A percentile compares a stretch with the other conserved stretches of the same genome.
Conservation (phyloP, 2,329 filamentous ascomycete species). For the Nemania sp. region DNA sequence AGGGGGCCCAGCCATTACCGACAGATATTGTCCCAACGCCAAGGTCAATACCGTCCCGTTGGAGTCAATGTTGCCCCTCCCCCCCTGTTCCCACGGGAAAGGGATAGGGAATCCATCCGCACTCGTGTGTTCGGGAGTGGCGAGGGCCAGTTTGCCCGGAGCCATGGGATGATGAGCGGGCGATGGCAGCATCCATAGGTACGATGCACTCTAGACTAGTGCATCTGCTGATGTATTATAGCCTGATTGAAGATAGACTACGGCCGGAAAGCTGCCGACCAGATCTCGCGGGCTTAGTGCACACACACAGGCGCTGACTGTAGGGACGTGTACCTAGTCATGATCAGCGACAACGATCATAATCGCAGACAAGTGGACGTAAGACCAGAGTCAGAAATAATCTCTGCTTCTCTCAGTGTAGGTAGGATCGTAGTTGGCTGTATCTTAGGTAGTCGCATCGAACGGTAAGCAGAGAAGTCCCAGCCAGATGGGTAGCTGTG, state of each 20-base stretch:
- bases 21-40: constrained; percentile 14
- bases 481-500: constrained; percentile 20
- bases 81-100: not conserved
- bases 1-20: constrained; percentile 9
- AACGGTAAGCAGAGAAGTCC: constrained; percentile 11
- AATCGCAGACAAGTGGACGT: too few species aligned
- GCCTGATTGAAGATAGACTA: not conserved
- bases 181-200: constrained; percentile 18
- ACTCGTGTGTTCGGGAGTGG: constrained; percentile 1
- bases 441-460: not conserved
- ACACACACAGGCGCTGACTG: constrained; percentile 7
- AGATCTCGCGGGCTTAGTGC: not conserved
- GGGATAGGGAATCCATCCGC: too few species aligned
- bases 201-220: constrained; percentile 11
- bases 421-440: not conserved
- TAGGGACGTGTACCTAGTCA: too few species aligned
- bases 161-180: constrained; percentile 11
- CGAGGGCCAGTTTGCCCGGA: constrained; percentile 10
- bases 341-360: too few species aligned
- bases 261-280: not conserved
- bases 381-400: too few species aligned
- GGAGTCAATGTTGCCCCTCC: constrained; percentile 8
- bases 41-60: constrained; percentile 20
- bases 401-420: not conserved
- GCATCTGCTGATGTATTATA: not conserved